Conservation (phyloP, 2,329 filamentous ascomycete genomes). For the Fusarium keratoplasticum region DNA sequence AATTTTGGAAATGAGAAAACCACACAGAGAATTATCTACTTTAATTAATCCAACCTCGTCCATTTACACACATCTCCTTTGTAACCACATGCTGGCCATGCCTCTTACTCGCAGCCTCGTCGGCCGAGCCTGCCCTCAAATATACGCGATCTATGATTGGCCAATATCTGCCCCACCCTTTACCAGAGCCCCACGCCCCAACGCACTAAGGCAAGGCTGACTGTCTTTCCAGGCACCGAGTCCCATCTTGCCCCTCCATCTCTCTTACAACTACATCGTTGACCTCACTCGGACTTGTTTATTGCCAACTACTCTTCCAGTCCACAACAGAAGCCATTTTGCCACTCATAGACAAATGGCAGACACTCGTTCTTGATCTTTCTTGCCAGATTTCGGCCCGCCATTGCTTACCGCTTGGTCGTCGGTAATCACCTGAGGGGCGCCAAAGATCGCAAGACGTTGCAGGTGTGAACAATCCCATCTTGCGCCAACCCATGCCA, state of each 20-base stretch:
- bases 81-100: not conserved
- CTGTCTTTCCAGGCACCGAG: constrained; percentile 24
- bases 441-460: constrained; percentile 3
- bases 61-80: not conserved
- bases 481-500: constrained; percentile 23
- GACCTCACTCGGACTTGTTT: constrained; percentile 9
- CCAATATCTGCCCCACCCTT: not conserved
- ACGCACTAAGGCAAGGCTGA: constrained; percentile 37
- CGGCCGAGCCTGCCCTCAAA: not conserved
- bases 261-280: constrained; percentile 36
- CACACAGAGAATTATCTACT: not conserved
- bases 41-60: too few relatives aligned
- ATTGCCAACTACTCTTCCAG: not conserved
- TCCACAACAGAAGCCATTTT: not conserved
- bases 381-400: not conserved
- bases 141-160: constrained; percentile 14
- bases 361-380: not conserved
- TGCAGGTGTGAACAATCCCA: constrained; percentile 26
- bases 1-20: not conserved
- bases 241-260: constrained; percentile 40
- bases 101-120: constrained; percentile 12
- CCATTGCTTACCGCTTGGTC: not conserved
- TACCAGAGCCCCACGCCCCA: not conserved
- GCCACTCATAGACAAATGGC: not conserved
- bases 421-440: constrained; percentile 3